These are phyloP conservation scores for Fragaria ananassa DNA, from an alignment of 306 rosid genomes.

Conservation along the genomic window DNA sequence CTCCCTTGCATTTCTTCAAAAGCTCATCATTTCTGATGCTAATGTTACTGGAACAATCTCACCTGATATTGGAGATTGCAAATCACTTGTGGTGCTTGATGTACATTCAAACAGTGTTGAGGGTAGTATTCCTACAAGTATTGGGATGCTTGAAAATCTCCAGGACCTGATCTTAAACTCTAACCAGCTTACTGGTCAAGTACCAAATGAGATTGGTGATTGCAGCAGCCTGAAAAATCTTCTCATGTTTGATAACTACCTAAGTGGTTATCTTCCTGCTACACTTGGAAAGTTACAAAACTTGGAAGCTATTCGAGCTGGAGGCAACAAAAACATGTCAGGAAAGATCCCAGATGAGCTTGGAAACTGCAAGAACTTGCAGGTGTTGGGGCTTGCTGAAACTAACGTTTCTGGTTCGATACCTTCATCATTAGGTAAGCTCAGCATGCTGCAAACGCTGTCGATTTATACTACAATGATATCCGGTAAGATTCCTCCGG, in stretches of 20 bases:
- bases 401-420: conserved; percentile 66
- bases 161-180: conserved; percentile 61
- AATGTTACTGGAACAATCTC: conserved; percentile 67
- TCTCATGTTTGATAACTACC: conserved; percentile 54
- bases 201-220: conserved; percentile 54
- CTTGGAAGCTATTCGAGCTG: conserved; percentile 61
- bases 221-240: conserved; percentile 58
- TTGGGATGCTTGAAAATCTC: conserved; percentile 62
- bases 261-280: conserved; percentile 52
- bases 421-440: conserved; percentile 66
- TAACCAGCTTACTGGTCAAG: conserved; percentile 66
- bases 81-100: conserved; percentile 47
- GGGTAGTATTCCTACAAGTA: conserved; percentile 54
- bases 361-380: conserved; percentile 63
- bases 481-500: conserved; percentile 75
- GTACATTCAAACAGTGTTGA: conserved; percentile 64
- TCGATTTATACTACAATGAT: conserved; percentile 73
- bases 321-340: conserved; percentile 65
- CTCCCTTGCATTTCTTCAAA: conserved; percentile 53
- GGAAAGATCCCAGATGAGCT: conserved; percentile 64
- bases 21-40: conserved; percentile 53
- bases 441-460: conserved; percentile 53
- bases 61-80: conserved; percentile 49
- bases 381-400: conserved; percentile 69
- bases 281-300: conserved; percentile 51